phyloP scores from a whole-genome alignment of 805 yeast genomes.

The Starmerella vitae region DNA sequence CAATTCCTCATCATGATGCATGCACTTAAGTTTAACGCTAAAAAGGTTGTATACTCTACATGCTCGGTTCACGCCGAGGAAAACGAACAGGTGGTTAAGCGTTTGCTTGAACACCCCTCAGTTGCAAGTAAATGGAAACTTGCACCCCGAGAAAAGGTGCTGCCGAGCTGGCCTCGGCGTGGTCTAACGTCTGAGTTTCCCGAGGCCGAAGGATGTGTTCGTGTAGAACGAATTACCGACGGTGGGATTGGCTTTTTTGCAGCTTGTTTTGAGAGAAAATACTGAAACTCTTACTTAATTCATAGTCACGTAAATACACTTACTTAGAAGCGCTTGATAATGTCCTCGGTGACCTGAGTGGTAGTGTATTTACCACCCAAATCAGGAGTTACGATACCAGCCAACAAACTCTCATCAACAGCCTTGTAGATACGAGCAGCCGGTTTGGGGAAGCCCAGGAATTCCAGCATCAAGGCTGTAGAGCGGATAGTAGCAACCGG shows the following conservation, averaged over 20 bases:
- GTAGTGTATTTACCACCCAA: constrained; percentile 85
- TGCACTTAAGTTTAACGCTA: constrained; percentile 60
- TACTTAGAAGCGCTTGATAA: constrained; percentile 38
- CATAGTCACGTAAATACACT: background rate
- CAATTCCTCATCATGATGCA: constrained; percentile 81
- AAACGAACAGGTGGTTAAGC: constrained; percentile 82
- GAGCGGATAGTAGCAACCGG: constrained; percentile 98
- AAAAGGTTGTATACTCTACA: constrained; percentile 78
- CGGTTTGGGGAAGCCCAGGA: constrained; percentile 78
- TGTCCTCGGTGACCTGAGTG: constrained; percentile 73
- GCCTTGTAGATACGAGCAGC: constrained; percentile 90
- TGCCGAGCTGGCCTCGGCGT: constrained; percentile 78
- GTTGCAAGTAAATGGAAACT: constrained; percentile 57
- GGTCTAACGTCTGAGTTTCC: constrained; percentile 64
- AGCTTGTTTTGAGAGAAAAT: constrained; percentile 59
- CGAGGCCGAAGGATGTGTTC: constrained; percentile 51
- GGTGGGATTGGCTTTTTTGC: constrained; percentile 99
- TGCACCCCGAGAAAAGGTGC: constrained; percentile 42
- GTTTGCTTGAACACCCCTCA: constrained; percentile 53
- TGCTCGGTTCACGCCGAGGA: constrained; percentile 92
- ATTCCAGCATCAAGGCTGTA: constrained; percentile 92
- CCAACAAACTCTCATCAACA: constrained; percentile 82
- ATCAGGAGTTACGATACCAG: constrained; percentile 79
- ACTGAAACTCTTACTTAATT: no score
- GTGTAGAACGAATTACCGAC: constrained; percentile 74